Conservation (phyloP, 495 filamentous ascomycete species). For the Xylaria acuta region DNA sequence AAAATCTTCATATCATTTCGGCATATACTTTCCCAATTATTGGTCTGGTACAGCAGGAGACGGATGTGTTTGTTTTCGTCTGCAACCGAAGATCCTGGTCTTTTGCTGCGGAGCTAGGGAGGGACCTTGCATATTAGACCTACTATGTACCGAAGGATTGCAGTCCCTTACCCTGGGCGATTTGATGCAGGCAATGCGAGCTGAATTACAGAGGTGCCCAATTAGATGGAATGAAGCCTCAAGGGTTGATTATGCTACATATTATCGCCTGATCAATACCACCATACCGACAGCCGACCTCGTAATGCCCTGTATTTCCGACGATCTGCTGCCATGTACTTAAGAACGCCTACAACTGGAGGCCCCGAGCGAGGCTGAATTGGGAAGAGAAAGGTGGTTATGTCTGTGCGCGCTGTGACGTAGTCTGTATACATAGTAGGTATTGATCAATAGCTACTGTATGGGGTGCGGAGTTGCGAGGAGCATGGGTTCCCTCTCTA, state of each 20-base stretch:
- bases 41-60: neutral
- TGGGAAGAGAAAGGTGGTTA: neutral
- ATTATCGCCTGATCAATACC: neutral
- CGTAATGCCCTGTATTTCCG: neutral
- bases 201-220: neutral
- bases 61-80: neutral
- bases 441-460: no score
- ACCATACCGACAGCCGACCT: neutral
- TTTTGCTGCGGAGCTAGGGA: neutral
- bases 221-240: neutral
- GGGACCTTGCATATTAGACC: neutral
- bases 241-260: neutral
- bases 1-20: neutral
- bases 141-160: neutral
- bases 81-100: neutral
- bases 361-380: neutral
- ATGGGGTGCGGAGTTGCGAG: neutral
- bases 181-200: neutral
- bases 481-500: neutral
- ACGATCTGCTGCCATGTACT: neutral
- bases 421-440: neutral
- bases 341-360: neutral
- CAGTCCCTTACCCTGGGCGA: neutral
- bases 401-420: neutral
- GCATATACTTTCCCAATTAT: neutral